Evolutionary conservation across 257 asterid species (phyloP).

Genomic region (Coffea eugenioides): DNA sequence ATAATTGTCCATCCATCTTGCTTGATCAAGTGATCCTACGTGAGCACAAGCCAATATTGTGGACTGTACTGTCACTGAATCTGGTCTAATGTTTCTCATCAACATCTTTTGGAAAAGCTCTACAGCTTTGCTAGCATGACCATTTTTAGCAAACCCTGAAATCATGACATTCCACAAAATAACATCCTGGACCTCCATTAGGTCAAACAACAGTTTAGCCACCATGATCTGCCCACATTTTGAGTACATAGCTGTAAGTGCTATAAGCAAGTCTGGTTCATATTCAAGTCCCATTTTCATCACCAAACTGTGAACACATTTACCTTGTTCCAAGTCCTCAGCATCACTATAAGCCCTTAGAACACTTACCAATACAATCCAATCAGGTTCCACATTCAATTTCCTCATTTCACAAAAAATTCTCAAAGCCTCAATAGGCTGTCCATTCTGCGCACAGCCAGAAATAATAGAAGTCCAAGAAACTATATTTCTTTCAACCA

Average conservation of each 20-base stretch:
- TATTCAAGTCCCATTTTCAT: slow-evolving; percentile 46
- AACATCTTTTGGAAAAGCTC: slow-evolving; percentile 50
- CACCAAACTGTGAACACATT: slow-evolving; percentile 48
- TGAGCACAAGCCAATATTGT: slow-evolving; percentile 54
- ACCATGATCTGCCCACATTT: slow-evolving; percentile 48
- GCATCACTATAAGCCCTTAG: slow-evolving; percentile 54
- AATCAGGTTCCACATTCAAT: slow-evolving; percentile 45
- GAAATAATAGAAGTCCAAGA: slow-evolving; percentile 69
- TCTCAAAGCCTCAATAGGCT: slow-evolving; percentile 48
- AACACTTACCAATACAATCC: slow-evolving; percentile 55
- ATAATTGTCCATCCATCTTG: slow-evolving; percentile 45
- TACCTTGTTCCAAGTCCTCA: slow-evolving; percentile 55
- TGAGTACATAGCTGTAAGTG: slow-evolving; percentile 54
- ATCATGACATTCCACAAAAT: slow-evolving; percentile 68
- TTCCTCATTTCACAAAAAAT: slow-evolving; percentile 50
- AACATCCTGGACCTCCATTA: slow-evolving; percentile 26
- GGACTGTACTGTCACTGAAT: slow-evolving; percentile 52
- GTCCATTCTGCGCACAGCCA: slow-evolving; percentile 47
- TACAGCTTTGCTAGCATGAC: slow-evolving; percentile 50
- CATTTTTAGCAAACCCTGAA: slow-evolving; percentile 65
- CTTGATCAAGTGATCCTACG: slow-evolving; percentile 62
- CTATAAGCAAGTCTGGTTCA: slow-evolving; percentile 50
- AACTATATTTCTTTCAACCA: slow-evolving; percentile 41
- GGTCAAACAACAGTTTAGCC: slow-evolving; percentile 50
- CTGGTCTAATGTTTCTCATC: slow-evolving; percentile 34